Base-by-base conservation (phyloP, 2,329 filamentous ascomycete species). In the Endoconidiophora polonica region DNA sequence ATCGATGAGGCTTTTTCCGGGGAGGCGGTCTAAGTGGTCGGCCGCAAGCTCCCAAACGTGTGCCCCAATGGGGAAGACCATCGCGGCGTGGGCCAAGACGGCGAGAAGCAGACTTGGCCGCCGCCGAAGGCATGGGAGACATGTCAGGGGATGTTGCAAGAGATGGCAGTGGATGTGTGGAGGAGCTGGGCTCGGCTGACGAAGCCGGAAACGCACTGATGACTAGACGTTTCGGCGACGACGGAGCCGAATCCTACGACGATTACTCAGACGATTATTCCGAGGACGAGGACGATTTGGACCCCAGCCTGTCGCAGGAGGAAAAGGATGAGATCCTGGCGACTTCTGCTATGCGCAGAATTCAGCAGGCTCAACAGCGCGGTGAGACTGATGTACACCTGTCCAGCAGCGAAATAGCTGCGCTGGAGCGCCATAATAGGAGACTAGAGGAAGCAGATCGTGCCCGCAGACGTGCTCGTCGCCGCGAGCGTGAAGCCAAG, bases 1-100 rank as follows among this genome's bases (percentile, higher is more conserved):
- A 94, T 96, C 73, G 91, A 96, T 81, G 90, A 93, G 88, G 88
- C 88, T 95, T 98, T 98, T 95, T 95, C 90, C 76, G 91, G 93
- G 88, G 91, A 98, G 90, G 90, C 91, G 88, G 91, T 98, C 84
- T 98, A 96, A 81, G 77, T 93, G 88, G 88, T 96, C 91, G 90
- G 86, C 90, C 90, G 91, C 91, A 83, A 91, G 83, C 88, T 94
- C 90, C 88, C 77, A 74, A 81, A 79, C 70, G 68, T 75, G 81
- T 83, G 87, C 87, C 88, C 85, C 81, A 73, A 78, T 88, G 85
- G 90, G 90, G 88, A 95, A 95, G 90, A 95, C 86, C 87, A 53
- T 50, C 86, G 76, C 83, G 86, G 83, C 83, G 80, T 76, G 78
- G 73, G 69, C 74, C 76, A 73, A 77, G 76, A 49, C 51, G 46